Evolutionary conservation across 2,329 filamentous ascomycete species (phyloP), one percentile per base, ranked within the genome.

Genomic region (Penicillium vulpinum): DNA sequence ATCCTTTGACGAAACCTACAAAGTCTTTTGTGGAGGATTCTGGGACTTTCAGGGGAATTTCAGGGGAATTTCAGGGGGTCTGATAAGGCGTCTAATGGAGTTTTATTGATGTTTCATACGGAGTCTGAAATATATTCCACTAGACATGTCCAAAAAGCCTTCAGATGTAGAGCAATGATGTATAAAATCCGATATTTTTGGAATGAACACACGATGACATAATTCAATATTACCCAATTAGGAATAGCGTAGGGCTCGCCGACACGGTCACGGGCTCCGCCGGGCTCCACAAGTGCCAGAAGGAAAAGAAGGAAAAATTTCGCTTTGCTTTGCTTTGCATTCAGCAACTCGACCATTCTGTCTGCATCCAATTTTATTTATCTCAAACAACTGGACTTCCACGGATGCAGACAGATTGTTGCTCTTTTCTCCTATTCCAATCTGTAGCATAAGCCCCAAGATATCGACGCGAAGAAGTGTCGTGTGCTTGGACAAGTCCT

Each of bases 241-340:
- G 31, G 56, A 11, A 48, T 64, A 64, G 62, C 40, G 45, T 51
- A 24, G 39, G 36, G 39, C 47, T 56, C 54, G 62, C 61, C 60
- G 61, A 54, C 56, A 47, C 54, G 54, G 62, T 66, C 64, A 65
- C 64, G 64, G 59, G 64, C 58, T 65, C 63, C 64, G 60, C 63
- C 33, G 39, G 54, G 63, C 64, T 61, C 64, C 64, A 67, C 64
- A 62, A 62, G 52, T 48, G 46, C 48, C 38, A 11, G 45, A 41
- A 50, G 38, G 49, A 51, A 44, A 52, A 33, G 54, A 56, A 58
- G 56, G 56, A 65, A 65, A 64, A 62, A 61, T 59, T 65, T 64
- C 59, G 38, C 51, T 48, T 21, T 57, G 28, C 26, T 21, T 49
- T 56, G 33, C 41, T 59, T 41, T 43, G 21, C 31, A 53, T 51